These are phyloP conservation scores for Podaxis rugospora DNA, from an alignment of 768 basidiomycete genomes.

Conservation along the genomic window DNA sequence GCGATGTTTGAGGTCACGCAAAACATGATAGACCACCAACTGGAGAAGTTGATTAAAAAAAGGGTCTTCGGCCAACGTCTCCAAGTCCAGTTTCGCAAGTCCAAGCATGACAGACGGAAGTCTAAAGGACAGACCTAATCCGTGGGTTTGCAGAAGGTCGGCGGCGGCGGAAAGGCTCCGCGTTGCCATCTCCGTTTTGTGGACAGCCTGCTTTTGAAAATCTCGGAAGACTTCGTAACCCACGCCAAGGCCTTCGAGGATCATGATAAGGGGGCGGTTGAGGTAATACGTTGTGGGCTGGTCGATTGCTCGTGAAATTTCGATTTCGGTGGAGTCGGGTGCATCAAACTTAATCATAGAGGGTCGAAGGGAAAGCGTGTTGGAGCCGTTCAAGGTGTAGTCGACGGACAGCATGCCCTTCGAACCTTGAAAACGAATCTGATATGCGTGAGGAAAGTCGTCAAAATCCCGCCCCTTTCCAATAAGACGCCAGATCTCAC, in stretches of 20 bases:
- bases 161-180: conserved; percentile 40
- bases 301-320: conserved; percentile 62
- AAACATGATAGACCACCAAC: conserved; percentile 51
- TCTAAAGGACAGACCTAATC: conserved; percentile 52
- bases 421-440: conserved; percentile 58
- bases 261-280: conserved; percentile 65
- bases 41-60: conserved; percentile 51
- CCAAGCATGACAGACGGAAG: conserved; percentile 45
- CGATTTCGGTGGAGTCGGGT: conserved; percentile 41
- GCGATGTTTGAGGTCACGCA: conserved; percentile 59
- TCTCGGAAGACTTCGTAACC: conserved; percentile 45
- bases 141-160: conserved; percentile 45
- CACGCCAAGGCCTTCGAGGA: conserved; percentile 55
- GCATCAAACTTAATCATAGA: conserved; percentile 69
- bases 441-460: conserved; percentile 44
- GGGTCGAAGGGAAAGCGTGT: conserved; percentile 42
- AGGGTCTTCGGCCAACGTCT: conserved; percentile 26
- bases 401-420: conserved; percentile 64
- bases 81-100: conserved; percentile 43
- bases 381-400: conserved; percentile 38
- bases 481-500: conserved; percentile 39
- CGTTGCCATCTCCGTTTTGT: conserved; percentile 36
- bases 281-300: conserved; percentile 50
- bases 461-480: conserved; percentile 23
- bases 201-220: conserved; percentile 48